phyloP scores from a whole-genome alignment of 306 rosid species.

The Coriaria nepalensis region DNA sequence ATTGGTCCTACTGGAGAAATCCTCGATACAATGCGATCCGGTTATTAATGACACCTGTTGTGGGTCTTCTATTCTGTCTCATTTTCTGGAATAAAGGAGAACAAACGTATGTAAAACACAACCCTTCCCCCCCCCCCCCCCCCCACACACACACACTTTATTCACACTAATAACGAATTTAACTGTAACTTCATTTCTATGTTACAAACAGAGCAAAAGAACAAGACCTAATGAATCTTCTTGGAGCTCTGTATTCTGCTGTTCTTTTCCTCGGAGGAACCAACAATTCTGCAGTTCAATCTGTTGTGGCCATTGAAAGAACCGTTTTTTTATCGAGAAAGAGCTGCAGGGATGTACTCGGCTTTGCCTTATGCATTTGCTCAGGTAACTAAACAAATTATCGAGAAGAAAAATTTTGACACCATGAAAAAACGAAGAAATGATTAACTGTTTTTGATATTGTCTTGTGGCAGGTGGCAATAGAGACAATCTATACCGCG shows the following conservation, averaged over 20 bases:
- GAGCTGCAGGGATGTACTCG: constrained; percentile 41
- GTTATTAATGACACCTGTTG: constrained; percentile 16
- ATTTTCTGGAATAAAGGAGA: constrained; percentile 31
- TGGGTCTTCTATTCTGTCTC: constrained; percentile 37
- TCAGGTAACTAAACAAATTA: constrained; percentile 15
- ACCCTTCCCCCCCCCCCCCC: too few species aligned
- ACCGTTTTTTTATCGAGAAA: constrained; percentile 35
- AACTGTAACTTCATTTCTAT: neutral
- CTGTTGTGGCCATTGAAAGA: constrained; percentile 28
- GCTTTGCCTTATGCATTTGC: constrained; percentile 31
- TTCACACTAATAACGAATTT: too few species aligned
- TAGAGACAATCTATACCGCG: constrained; percentile 25
- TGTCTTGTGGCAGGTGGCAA: constrained; percentile 23
- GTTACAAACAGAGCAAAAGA: constrained; percentile 18
- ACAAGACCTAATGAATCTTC: constrained; percentile 28
- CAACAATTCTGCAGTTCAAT: constrained; percentile 25
- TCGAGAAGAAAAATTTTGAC: neutral
- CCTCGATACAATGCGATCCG: constrained; percentile 52
- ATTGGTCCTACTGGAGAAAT: constrained; percentile 65
- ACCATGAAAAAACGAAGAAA: neutral
- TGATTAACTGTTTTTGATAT: neutral
- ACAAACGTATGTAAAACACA: too few species aligned
- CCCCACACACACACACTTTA: too few species aligned
- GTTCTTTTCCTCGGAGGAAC: constrained; percentile 30
- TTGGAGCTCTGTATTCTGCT: constrained; percentile 35